Base-by-base conservation (phyloP, 495 filamentous ascomycete species). In the Rusavskia elegans region DNA sequence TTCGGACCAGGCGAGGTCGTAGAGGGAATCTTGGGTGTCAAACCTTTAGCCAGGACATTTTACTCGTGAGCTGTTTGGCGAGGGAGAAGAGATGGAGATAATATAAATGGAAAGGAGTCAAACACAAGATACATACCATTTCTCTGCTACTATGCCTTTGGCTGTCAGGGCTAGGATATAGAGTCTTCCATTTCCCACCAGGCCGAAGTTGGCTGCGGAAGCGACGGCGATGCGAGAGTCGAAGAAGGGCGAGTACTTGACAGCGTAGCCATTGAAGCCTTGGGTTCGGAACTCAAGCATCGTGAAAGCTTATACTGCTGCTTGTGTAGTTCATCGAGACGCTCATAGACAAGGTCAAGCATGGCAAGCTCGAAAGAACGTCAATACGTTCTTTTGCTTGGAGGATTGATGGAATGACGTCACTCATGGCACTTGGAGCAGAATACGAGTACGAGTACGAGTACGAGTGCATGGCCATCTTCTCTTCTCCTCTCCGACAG, bases 241-340 rank as follows among this genome's bases (percentile, higher is more conserved):
- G 73, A 90, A 92, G 74, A 95, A 98, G 36, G 92, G 89, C 20
- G 90, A 96, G 74, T 95, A 98, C 67, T 95, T 94, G 60, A 94
- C 86, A 57, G 84, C 82, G 66, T 89, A 93, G 57, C 89, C 90
- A 66, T 95, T 92, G 77, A 80, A 95, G 66, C 89, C 90, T 57
- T 85, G 76, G 21, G 92, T 97, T 57, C 84, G 84, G 69, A 81
- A 95, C 66, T 95, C 86, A 56, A 96, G 81, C 90, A 97, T 95
- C 51, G 67, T 52, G 39, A 35, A 27, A 27, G 25, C 25, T 27
- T 3, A 27, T 27, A 27, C 25, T 27, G 25, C 25, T 27, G 25
- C 25, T 27, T 27, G 1, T 3, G 7, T 27, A 3, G 25, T 27
- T 27, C 25, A 27, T 27, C 25, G 25, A 6, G 25, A 27, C 25